phyloP scores from a whole-genome alignment of 805 yeast species.

The Starmerella stigmatis region DNA sequence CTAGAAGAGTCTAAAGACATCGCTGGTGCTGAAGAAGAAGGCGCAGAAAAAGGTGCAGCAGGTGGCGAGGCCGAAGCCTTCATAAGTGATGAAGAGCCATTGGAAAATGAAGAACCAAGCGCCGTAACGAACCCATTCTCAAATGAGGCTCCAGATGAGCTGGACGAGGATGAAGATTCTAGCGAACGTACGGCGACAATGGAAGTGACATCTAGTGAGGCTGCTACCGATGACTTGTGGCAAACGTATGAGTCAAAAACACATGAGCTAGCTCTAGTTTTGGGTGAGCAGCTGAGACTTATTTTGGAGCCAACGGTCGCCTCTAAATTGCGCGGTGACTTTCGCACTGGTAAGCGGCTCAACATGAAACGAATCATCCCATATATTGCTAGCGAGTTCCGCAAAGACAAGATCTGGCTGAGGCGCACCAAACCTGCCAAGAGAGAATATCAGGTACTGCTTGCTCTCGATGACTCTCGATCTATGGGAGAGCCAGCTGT shows the following conservation, averaged over 20 bases:
- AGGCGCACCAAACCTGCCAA: conserved; percentile 95
- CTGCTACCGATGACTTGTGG: conserved; percentile 57
- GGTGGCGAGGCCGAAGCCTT: conserved; percentile 28
- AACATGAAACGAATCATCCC: conserved; percentile 97
- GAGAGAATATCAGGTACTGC: conserved; percentile 94
- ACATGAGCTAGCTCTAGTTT: conserved; percentile 71
- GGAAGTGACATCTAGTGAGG: background rate
- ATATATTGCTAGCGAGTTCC: conserved; percentile 92
- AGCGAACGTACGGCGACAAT: conserved; percentile 1
- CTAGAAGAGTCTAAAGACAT: conserved; percentile 26
- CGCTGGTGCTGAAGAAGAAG: conserved; percentile 21
- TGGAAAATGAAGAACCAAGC: conserved; percentile 16
- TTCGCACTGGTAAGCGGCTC: conserved; percentile 90
- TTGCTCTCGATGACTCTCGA: conserved; percentile 93
- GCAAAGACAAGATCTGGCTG: conserved; percentile 97
- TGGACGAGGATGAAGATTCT: conserved; percentile 9
- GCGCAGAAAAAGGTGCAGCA: conserved; percentile 24
- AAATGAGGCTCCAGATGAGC: conserved; percentile 4
- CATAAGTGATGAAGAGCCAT: conserved; percentile 19
- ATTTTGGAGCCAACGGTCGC: conserved; percentile 93
- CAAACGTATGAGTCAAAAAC: conserved; percentile 71
- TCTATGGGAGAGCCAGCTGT: conserved; percentile 93
- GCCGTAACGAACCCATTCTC: conserved; percentile 27
- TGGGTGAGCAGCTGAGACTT: conserved; percentile 85
- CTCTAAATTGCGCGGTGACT: conserved; percentile 91